A percentile compares a stretch with the other conserved stretches of the same genome.
These are phyloP conservation scores for Trichoderma lentiforme DNA, from an alignment of 2,329 filamentous ascomycete species.

Conservation along the genomic window DNA sequence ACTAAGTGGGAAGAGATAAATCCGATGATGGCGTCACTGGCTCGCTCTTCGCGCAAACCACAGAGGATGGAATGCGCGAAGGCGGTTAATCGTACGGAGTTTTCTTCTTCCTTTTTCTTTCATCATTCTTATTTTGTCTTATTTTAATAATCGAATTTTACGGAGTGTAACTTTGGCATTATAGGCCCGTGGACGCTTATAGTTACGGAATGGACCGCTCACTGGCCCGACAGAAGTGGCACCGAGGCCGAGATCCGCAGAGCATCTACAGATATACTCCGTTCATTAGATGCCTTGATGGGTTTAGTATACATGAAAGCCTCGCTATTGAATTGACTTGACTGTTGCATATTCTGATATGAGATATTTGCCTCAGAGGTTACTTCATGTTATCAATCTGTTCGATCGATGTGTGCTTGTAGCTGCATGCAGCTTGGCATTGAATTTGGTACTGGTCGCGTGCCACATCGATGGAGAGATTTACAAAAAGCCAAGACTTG, in stretches of 20 bases:
- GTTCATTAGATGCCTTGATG: too few species aligned
- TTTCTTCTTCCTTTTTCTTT: not conserved
- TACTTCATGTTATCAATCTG: not conserved
- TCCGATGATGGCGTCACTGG: not conserved
- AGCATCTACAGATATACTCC: not conserved
- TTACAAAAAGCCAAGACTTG: not conserved
- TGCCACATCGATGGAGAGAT: not conserved
- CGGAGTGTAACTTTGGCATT: not conserved
- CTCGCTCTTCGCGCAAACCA: not conserved
- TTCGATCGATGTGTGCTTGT: not conserved
- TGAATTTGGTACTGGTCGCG: not conserved
- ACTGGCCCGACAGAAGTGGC: not conserved
- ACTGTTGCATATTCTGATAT: not conserved
- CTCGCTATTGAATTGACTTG: not conserved
- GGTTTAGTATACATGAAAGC: not conserved
- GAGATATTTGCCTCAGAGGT: not conserved
- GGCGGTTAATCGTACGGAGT: not conserved
- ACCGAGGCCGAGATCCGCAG: not conserved
- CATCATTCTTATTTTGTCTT: too few species aligned
- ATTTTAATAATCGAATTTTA: not conserved
- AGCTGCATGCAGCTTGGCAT: not conserved
- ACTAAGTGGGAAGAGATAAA: not conserved
- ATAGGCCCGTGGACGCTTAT: not conserved
- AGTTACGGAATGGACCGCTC: not conserved
- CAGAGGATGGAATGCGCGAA: not conserved